phyloP scores from a whole-genome alignment of 305 asterid species.

The Rubia occidens region DNA sequence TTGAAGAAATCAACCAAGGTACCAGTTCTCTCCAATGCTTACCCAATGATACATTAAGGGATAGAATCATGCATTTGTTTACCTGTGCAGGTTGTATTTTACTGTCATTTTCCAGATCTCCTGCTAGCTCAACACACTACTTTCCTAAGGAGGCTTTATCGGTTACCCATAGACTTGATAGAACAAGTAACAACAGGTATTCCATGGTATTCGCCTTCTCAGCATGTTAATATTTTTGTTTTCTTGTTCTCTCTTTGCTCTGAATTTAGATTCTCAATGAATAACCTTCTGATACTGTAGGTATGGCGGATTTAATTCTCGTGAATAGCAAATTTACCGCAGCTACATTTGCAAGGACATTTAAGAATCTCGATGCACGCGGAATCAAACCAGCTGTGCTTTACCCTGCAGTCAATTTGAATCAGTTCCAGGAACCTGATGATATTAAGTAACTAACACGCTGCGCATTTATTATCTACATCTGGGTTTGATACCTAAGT shows the following conservation, averaged over 20 bases:
- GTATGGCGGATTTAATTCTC: conserved; percentile 85
- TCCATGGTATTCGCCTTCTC: not conserved
- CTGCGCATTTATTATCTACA: conserved; percentile 12
- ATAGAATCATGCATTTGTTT: conserved; percentile 4
- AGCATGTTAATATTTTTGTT: not conserved
- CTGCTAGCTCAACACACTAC: conserved; percentile 81
- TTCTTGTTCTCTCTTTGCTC: not conserved
- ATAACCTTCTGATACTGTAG: conserved; percentile 32
- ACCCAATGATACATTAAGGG: not conserved
- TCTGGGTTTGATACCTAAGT: too few relatives aligned
- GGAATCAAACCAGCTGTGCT: conserved; percentile 56
- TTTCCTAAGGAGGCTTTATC: conserved; percentile 61
- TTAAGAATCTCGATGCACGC: conserved; percentile 21
- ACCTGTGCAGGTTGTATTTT: conserved; percentile 62
- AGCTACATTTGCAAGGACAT: conserved; percentile 30
- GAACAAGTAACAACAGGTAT: conserved; percentile 89
- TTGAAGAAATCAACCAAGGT: conserved; percentile 75
- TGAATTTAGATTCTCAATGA: not conserved
- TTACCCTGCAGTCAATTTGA: conserved; percentile 84
- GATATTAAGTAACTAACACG: conserved; percentile 46
- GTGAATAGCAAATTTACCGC: conserved; percentile 42
- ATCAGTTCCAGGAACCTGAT: conserved; percentile 60
- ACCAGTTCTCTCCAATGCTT: not conserved
- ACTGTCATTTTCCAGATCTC: conserved; percentile 93
- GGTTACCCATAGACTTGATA: conserved; percentile 65